These are phyloP conservation scores for Fusarium pseudonygamai DNA, from an alignment of 2,329 filamentous ascomycete species.

Conservation along the genomic window DNA sequence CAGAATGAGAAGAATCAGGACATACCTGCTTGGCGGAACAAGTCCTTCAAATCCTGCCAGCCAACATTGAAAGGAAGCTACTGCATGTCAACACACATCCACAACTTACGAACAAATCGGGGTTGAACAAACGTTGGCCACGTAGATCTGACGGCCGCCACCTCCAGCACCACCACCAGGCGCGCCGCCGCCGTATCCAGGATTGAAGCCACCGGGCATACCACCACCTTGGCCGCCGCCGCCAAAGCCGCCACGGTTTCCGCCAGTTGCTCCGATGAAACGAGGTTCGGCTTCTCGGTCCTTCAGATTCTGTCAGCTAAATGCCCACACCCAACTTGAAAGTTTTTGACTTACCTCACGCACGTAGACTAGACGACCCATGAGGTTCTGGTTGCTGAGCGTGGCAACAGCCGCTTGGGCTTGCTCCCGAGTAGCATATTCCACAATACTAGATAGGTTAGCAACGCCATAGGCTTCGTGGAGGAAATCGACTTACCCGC, in stretches of 20 bases:
- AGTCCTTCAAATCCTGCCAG: conserved; percentile 98
- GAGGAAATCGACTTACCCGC: conserved; percentile 79
- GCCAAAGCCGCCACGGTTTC: conserved; percentile 69
- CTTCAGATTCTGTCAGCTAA: conserved; percentile 55
- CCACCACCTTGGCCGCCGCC: conserved; percentile 58
- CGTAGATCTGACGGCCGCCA: conserved; percentile 89
- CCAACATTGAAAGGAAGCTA: conserved; percentile 97
- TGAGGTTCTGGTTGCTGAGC: conserved; percentile 98
- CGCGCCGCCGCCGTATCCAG: conserved; percentile 63
- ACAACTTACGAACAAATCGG: conserved; percentile 8
- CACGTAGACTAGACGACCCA: conserved; percentile 98
- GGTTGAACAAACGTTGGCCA: conserved; percentile 88
- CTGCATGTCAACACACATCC: conserved; percentile 30
- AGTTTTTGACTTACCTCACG: conserved; percentile 76
- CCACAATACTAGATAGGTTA: conserved; percentile 84
- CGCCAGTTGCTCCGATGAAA: conserved; percentile 80
- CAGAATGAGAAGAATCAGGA: conserved; percentile 31
- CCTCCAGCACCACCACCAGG: conserved; percentile 58
- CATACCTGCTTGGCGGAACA: conserved; percentile 98
- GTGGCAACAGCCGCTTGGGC: conserved; percentile 96
- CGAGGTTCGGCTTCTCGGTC: conserved; percentile 98
- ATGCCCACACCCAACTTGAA: no score
- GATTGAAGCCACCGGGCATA: conserved; percentile 64
- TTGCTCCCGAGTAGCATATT: conserved; percentile 99
- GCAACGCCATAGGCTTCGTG: conserved; percentile 7